Evolutionary conservation across 768 basidiomycete genomes (phyloP), one percentile per base, ranked within the genome.

Genomic region (Nidularia pulvinata): DNA sequence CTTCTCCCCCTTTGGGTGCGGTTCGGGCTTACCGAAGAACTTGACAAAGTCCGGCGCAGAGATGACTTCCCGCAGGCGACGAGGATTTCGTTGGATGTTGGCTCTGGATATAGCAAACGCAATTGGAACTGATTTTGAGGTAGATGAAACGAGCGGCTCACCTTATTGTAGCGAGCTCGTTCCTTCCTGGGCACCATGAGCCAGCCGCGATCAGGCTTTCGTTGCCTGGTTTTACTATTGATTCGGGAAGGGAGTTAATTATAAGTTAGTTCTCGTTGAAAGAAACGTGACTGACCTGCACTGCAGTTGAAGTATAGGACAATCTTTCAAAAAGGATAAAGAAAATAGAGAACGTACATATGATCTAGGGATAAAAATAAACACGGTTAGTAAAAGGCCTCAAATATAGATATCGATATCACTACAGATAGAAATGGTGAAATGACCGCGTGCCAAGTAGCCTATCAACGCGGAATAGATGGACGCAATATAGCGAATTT

Each of bases 121-220:
- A n/a, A n/a, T n/a, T n/a, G 6, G n/a, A 37, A 44, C 25, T 13
- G 14, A 35, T n/a, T 11, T n/a, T 5, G 4, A 1, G 22, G 14
- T 32, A 22, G 19, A 32, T 10, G 33, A 34, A 47, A 35, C 13
- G 33, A 5, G n/a, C 30, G 22, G 30, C 64, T 25, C 60, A 86
- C 84, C 95, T 79, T 35, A 98, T 83, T 14, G 82, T 84, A 1
- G 81, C 80, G 1, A 98, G 79, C 65, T 95, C 91, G 56, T 88
- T 85, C 66, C 87, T 88, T 1, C 77, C 84, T 1, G 90, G 89
- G 64, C 84, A 85, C 89, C 91, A 93, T 5, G 82, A 68, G 5
- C 94, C 94, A 0, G 85, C 90, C 9, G 92, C 95, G 35, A 98
- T 70, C 5, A 91, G 49, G 52, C 85, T 92, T 56, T 84, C 73